Evolutionary conservation across 2,329 filamentous ascomycete genomes (phyloP), one percentile per base, ranked within the genome.

Genomic region (Microsporum ferrugineum): DNA sequence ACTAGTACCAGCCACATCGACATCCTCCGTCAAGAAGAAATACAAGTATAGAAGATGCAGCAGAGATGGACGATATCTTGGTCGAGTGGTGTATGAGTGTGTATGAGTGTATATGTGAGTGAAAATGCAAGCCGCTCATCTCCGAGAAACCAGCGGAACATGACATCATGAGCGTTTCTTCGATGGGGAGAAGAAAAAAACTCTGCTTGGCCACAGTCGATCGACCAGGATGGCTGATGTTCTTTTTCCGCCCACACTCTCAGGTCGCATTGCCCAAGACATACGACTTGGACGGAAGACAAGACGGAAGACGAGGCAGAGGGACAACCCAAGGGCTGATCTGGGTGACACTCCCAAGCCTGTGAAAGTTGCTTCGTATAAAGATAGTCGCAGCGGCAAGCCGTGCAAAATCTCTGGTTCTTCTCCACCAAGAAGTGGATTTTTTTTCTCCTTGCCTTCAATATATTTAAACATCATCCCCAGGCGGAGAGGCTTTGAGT

Each of bases 121-220:
- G 17, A 23, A 23, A 23, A 23, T 23, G 17, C 17, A 23, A 23
- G 49, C 70, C 43, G 43, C 43, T 47, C 43, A 47, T 47, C 43
- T 47, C 43, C 43, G 43, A 27, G 17, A 47, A n/a, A 29, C 43
- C 27, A 10, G 43, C n/a, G 23, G 43, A 47, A 47, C 3, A 47
- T 47, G 43, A 47, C 43, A 47, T 47, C 43, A 47, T 47, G 43
- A 23, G 43, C 43, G 43, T 23, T 47, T 27, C 43, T 47, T 8
- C 43, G 17, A 10, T 47, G 5, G 34, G 5, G 10, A 5, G 34
- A 5, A 5, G 2, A 2, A 5, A 10, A 47, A 47, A 47, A 47
- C 43, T 47, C 43, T 47, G 23, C 17, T 36, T 23, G 43, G 43
- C 43, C 43, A 47, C 43, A 8, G 34, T 47, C 43, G 23, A 5